phyloP scores from a whole-genome alignment of 176 grass and related monocot species.

The Phoenix roebelenii region DNA sequence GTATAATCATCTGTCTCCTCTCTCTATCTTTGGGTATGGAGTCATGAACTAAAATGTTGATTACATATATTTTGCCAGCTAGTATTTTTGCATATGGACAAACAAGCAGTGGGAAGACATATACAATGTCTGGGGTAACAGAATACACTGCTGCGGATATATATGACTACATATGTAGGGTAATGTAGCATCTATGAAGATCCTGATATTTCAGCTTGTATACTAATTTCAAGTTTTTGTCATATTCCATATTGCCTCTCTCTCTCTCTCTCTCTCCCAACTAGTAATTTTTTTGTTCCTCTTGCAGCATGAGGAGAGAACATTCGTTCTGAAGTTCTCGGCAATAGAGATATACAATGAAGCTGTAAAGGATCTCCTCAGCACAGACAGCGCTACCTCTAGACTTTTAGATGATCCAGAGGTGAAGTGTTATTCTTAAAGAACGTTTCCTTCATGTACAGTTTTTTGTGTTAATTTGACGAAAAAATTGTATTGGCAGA shows the following conservation, averaged over 20 bases:
- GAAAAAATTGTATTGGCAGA: slow-evolving; percentile 42
- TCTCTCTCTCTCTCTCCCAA: too few relatives aligned
- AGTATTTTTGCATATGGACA: slow-evolving; percentile 99
- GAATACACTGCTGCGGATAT: slow-evolving; percentile 79
- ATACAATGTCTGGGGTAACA: slow-evolving; percentile 94
- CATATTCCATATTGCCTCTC: too few relatives aligned
- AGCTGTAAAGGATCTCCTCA: slow-evolving; percentile 81
- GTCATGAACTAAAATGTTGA: too few relatives aligned
- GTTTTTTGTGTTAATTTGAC: slow-evolving; percentile 2
- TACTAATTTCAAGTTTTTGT: too few relatives aligned
- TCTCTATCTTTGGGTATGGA: background rate
- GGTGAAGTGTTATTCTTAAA: slow-evolving; percentile 28
- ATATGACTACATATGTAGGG: slow-evolving; percentile 88
- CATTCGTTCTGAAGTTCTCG: slow-evolving; percentile 92
- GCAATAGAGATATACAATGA: slow-evolving; percentile 95
- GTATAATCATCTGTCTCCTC: slow-evolving; percentile 20
- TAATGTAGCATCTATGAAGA: slow-evolving; percentile 16
- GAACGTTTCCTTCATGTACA: too few relatives aligned
- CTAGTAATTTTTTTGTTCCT: background rate
- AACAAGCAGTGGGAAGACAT: slow-evolving; percentile 98
- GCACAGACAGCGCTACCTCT: slow-evolving; percentile 46
- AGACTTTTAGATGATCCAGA: slow-evolving; percentile 87
- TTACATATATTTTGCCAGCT: slow-evolving; percentile 22
- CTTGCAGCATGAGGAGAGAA: slow-evolving; percentile 82
- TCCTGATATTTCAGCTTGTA: background rate